Evolutionary conservation across 441 rosid species (phyloP).

Genomic region (Croton setiger): DNA sequence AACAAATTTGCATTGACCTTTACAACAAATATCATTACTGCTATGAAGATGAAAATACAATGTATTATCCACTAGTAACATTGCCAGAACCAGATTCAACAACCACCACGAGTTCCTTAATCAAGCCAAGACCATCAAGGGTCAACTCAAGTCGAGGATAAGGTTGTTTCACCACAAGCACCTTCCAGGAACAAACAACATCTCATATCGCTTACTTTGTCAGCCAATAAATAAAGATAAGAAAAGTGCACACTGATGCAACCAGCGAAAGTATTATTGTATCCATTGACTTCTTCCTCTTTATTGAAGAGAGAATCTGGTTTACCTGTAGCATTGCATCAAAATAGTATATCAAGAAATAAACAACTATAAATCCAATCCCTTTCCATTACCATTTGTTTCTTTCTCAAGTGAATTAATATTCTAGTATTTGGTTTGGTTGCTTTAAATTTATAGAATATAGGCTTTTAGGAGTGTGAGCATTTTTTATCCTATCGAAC

Average conservation of each 20-base stretch:
- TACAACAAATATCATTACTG: slow-evolving; percentile 12
- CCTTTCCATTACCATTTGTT: background rate
- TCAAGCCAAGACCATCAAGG: slow-evolving; percentile 11
- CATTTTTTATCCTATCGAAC: no score
- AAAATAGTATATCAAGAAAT: slow-evolving; percentile 3
- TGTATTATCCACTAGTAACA: slow-evolving; percentile 16
- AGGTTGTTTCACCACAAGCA: slow-evolving; percentile 19
- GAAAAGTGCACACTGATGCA: slow-evolving; percentile 91
- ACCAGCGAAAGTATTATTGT: slow-evolving; percentile 88
- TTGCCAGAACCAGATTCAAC: slow-evolving; percentile 17
- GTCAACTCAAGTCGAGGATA: background rate
- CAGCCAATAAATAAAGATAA: slow-evolving; percentile 89
- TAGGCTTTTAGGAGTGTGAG: no score
- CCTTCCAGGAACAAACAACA: slow-evolving; percentile 10
- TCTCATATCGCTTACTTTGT: slow-evolving; percentile 53
- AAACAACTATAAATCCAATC: background rate
- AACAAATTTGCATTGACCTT: slow-evolving; percentile 16
- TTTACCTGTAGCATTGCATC: slow-evolving; percentile 64
- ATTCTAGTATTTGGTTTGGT: no score
- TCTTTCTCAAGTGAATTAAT: background rate
- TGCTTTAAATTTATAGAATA: no score
- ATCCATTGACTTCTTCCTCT: slow-evolving; percentile 96
- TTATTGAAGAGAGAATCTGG: slow-evolving; percentile 69
- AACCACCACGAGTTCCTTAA: slow-evolving; percentile 21
- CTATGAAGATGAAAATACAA: slow-evolving; percentile 19